phyloP scores from a whole-genome alignment of 495 filamentous ascomycete species.

The Cenococcum geophilum region DNA sequence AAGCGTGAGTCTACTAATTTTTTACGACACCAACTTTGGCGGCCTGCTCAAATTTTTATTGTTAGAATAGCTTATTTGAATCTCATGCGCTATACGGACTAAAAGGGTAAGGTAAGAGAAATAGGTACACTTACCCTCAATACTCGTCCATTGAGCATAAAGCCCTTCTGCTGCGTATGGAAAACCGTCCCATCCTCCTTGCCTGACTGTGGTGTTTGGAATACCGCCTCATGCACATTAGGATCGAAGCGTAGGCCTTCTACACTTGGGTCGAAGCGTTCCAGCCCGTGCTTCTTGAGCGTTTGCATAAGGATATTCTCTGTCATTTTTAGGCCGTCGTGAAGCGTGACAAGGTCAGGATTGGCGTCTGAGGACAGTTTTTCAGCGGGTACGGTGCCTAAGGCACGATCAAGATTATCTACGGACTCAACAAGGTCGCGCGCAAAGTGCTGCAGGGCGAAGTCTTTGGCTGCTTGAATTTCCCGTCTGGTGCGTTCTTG shows the following conservation, averaged over 20 bases:
- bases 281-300: slow-evolving; percentile 86
- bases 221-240: slow-evolving; percentile 91
- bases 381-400: slow-evolving; percentile 67
- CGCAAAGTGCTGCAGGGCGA: slow-evolving; percentile 91
- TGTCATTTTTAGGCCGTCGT: slow-evolving; percentile 90
- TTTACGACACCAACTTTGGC: slow-evolving; percentile 93
- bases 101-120: background rate
- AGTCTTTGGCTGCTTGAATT: slow-evolving; percentile 74
- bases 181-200: slow-evolving; percentile 90
- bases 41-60: slow-evolving; percentile 43
- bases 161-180: slow-evolving; percentile 91
- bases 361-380: slow-evolving; percentile 51
- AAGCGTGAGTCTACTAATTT: slow-evolving; percentile 44
- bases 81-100: background rate
- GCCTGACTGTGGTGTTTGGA: slow-evolving; percentile 74
- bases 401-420: slow-evolving; percentile 93
- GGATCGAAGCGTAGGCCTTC: slow-evolving; percentile 75
- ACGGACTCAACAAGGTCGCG: slow-evolving; percentile 88
- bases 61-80: slow-evolving; percentile 13
- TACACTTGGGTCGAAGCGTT: slow-evolving; percentile 72
- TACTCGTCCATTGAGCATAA: slow-evolving; percentile 80
- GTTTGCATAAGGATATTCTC: slow-evolving; percentile 82
- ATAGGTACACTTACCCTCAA: slow-evolving; percentile 55
- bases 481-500: slow-evolving; percentile 92
- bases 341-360: slow-evolving; percentile 70